phyloP scores from a whole-genome alignment of 169 alveolate genomes.

The Ichthyophthirius multifiliis region DNA sequence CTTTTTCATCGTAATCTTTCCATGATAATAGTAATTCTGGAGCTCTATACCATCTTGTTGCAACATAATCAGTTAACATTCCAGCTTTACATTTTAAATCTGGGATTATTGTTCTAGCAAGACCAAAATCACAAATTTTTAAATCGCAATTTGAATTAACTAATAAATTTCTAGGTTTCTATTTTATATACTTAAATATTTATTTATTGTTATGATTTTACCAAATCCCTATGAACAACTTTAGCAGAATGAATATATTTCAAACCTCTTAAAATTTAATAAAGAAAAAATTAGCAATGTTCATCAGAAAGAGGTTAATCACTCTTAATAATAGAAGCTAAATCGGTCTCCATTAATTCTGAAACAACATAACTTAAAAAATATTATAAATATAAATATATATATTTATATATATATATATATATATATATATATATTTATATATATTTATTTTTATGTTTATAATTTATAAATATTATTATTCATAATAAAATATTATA shows the following conservation, averaged over 20 bases:
- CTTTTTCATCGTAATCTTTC: conserved; percentile 66
- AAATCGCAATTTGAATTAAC: conserved; percentile 60
- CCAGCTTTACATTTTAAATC: conserved; percentile 55
- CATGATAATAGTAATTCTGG: conserved; percentile 84
- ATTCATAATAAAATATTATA: too few species aligned
- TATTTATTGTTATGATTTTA: neutral
- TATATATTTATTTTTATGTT: neutral
- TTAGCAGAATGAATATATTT: conserved; percentile 59
- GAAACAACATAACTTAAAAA: conserved; percentile 55
- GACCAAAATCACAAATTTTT: conserved; percentile 81
- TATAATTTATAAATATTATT: neutral
- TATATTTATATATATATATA: neutral
- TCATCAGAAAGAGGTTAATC: conserved; percentile 65
- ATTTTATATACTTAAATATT: neutral
- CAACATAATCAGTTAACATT: conserved; percentile 80
- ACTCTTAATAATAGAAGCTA: conserved; percentile 69
- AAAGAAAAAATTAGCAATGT: conserved; percentile 69
- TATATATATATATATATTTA: too few species aligned
- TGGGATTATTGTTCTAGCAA: conserved; percentile 67
- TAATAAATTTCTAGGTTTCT: conserved; percentile 74
- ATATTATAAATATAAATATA: neutral
- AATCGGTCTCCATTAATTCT: conserved; percentile 83
- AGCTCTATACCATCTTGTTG: conserved; percentile 87
- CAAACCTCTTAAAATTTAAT: conserved; percentile 60
- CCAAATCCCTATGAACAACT: conserved; percentile 56